Base-by-base conservation (phyloP, 257 asterid genomes). In the Mentha longifolia region DNA sequence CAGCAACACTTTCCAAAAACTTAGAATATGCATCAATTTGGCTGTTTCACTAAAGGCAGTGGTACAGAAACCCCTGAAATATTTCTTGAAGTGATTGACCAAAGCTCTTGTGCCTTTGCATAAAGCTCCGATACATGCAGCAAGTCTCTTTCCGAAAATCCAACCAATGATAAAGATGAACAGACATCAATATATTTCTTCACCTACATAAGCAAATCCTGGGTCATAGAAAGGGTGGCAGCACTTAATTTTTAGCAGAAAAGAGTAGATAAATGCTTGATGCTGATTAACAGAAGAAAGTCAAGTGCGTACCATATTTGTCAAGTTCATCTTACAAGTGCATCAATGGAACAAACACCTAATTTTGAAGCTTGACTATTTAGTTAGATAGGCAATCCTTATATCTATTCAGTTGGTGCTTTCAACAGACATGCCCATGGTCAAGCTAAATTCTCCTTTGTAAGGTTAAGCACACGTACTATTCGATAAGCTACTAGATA, bases 111-210 rank as follows among this genome's bases (percentile, higher is more conserved):
- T 10, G 99, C 97, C 67, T 74, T 80, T 54, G 83, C 79, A 80
- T 94, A 94, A 71, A 91, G 88, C 64, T 81, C 66, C 4, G 92
- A 81, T 54, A 91, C 84, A 68, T 83, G 91, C 74, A 72, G 73
- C 85, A 94, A 76, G 78, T 94, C 98, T 70, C 86, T 84, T 61
- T 85, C 91, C 25, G 99, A 91, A 86, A 94, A 94, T 70, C 99
- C 98, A 75, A 94, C 88, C 49, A 89, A 77, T 52, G 98, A 91
- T 84, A 95, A 82, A 74, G 92, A 87, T 78, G 99, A 94, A 77
- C 91, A 94, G 79, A 84, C 95, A 87, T 94, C 97, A 67, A 94
- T 82, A 81, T 91, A 94, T 76, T 88, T 93, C 79, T 94, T 94
- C 85, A 94, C 98, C 98, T 92, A 58, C 81, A 85, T 54, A 70